phyloP scores from a whole-genome alignment of 2,329 filamentous ascomycete genomes.

The Fusarium citri region DNA sequence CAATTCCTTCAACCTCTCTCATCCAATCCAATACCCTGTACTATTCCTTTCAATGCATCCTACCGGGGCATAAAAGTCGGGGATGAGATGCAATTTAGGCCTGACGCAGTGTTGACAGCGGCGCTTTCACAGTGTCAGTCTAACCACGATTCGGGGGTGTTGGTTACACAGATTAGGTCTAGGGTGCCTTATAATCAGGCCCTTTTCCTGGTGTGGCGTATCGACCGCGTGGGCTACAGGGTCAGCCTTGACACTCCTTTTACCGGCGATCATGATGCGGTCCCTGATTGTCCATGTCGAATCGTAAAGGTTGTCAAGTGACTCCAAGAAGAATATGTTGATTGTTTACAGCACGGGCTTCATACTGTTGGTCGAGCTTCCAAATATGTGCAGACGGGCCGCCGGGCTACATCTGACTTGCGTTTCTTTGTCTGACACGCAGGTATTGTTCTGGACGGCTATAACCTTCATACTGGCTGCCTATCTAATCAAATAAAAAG shows the following conservation, averaged over 20 bases:
- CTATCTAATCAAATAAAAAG: background rate
- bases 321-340: slow-evolving; percentile 11
- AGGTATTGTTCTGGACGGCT: background rate
- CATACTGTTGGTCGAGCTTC: background rate
- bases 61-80: slow-evolving; percentile 6
- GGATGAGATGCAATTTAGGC: slow-evolving; percentile 11
- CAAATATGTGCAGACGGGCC: slow-evolving; percentile 4
- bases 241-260: slow-evolving; percentile 13
- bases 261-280: slow-evolving; percentile 16
- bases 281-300: background rate
- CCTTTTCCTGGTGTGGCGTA: slow-evolving; percentile 28
- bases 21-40: slow-evolving; percentile 17
- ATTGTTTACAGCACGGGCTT: slow-evolving; percentile 31
- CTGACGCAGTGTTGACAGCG: slow-evolving; percentile 6
- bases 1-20: slow-evolving; percentile 18
- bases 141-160: background rate
- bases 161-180: background rate
- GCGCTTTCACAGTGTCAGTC: background rate
- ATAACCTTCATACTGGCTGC: background rate
- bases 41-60: slow-evolving; percentile 7
- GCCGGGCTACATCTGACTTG: background rate
- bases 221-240: slow-evolving; percentile 37
- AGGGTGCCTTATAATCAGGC: slow-evolving; percentile 16
- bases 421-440: slow-evolving; percentile 17
- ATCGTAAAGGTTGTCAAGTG: background rate